A percentile compares a stretch with the other conserved stretches of the same genome.
Evolutionary conservation across 176 grass and related monocot species (phyloP).

Genomic region (Leersia perrieri): DNA sequence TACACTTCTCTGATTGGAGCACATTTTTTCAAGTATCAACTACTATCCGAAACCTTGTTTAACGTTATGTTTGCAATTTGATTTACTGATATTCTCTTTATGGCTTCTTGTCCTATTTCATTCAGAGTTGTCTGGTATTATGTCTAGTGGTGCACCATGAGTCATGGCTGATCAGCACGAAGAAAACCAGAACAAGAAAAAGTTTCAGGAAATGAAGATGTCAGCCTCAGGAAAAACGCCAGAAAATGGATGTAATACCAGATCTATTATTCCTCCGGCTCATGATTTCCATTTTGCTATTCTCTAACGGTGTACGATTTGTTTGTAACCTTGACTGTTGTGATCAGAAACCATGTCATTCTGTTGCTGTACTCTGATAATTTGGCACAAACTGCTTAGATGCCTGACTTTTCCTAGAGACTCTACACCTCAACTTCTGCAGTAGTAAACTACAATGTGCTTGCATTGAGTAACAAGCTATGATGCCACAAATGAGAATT

Average conservation of each 20-base stretch:
- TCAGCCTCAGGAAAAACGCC: neutral
- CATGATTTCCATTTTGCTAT: neutral
- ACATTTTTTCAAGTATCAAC: neutral
- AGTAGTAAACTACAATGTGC: too few species aligned
- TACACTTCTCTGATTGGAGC: neutral
- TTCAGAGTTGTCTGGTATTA: neutral
- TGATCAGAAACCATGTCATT: neutral
- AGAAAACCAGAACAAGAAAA: neutral
- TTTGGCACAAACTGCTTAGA: neutral
- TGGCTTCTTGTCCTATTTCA: neutral
- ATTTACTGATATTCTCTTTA: neutral
- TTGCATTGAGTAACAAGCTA: too few species aligned
- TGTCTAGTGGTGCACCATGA: neutral
- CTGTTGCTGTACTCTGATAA: neutral
- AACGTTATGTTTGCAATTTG: neutral
- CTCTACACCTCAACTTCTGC: neutral
- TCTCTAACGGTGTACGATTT: neutral
- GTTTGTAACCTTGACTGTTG: neutral
- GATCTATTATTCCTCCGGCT: neutral
- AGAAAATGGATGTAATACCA: neutral
- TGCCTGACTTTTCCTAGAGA: neutral
- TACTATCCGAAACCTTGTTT: neutral
- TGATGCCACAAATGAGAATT: too few species aligned
- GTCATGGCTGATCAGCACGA: neutral
- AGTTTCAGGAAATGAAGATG: neutral